Base-by-base conservation (phyloP, 2,329 filamentous ascomycete genomes). In the Microcyclospora pomicola region DNA sequence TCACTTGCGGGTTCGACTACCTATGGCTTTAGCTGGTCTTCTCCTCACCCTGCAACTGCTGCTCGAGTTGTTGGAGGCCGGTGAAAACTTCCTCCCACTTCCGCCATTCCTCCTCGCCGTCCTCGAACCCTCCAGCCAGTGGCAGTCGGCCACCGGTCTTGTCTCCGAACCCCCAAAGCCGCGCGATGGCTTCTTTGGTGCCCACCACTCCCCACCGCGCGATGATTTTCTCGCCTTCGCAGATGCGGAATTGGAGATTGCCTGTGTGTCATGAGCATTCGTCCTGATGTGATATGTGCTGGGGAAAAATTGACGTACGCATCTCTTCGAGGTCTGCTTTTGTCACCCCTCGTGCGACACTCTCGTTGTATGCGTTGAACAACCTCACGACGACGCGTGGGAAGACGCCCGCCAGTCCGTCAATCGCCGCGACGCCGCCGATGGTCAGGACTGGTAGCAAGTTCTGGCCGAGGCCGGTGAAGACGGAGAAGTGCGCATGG, bases 391-490 rank as follows among this genome's bases (percentile, higher is more conserved):
- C 65, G 0, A 72, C 68, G 50, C 72, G 72, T 12, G 77, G 77
- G 55, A 76, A 80, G 59, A 78, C 70, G 10, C 71, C 74, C 2
- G 76, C 75, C 15, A 79, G 64, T 12, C 75, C 77, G 43, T 81
- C 77, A 42, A 81, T 80, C 15, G 75, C 74, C 12, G 76, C 77
- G 6, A 71, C 74, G 12, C 73, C 73, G 34, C 75, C 75, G 41
- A 80, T 70, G 28, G 71, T 61, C 2, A 81, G 65, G 12, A 77
- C 68, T 1, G 75, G 74, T 2, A 77, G 66, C 2, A 80, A 64
- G 52, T 79, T 77, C 53, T 80, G 76, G 2, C 76, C 77, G 1
- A 80, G 65, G 0, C 77, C 76, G 3, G 73, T 77, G 61, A 73
- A 80, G 24, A 73, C 69, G 46, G 65, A 67, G 60, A 80, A 80